phyloP scores from a whole-genome alignment of 768 basidiomycete species.

The Mycena leptocephala region DNA sequence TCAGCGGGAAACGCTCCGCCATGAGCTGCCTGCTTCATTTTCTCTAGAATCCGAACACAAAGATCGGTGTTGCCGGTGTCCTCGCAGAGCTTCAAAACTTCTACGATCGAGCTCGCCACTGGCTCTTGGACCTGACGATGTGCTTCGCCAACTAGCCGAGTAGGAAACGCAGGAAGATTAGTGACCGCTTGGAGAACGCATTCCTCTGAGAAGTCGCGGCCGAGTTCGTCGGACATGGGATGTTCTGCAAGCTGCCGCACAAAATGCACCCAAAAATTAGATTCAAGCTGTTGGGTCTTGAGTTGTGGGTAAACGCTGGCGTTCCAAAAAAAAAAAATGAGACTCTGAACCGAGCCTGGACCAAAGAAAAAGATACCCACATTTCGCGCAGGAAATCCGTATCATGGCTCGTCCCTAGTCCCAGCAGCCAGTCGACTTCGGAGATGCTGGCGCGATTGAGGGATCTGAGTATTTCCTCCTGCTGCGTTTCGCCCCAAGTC shows the following conservation, averaged over 20 bases:
- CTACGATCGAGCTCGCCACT: background rate
- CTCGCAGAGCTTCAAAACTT: slow-evolving; percentile 6
- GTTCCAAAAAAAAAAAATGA: background rate
- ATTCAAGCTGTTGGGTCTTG: background rate
- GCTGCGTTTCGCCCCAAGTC: background rate
- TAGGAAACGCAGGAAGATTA: slow-evolving; percentile 12
- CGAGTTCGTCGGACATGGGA: background rate
- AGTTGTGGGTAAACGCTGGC: slow-evolving; percentile 5
- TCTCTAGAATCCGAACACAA: background rate
- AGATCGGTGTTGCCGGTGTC: background rate
- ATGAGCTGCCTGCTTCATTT: background rate
- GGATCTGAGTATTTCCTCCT: background rate
- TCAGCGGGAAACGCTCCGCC: background rate
- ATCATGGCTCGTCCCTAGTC: background rate
- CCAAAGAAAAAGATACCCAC: background rate
- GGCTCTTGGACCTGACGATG: background rate
- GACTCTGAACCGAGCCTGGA: background rate
- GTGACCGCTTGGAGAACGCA: slow-evolving; percentile 1
- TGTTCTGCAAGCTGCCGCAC: background rate
- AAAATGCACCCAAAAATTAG: slow-evolving; percentile 13
- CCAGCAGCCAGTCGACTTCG: slow-evolving; percentile 10
- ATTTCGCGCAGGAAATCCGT: background rate
- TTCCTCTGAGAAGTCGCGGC: background rate
- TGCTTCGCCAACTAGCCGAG: background rate
- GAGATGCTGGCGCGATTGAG: background rate